Evolutionary conservation across 768 basidiomycete genomes (phyloP), one percentile per base, ranked within the genome.

Genomic region (Tephrocybe sp.): DNA sequence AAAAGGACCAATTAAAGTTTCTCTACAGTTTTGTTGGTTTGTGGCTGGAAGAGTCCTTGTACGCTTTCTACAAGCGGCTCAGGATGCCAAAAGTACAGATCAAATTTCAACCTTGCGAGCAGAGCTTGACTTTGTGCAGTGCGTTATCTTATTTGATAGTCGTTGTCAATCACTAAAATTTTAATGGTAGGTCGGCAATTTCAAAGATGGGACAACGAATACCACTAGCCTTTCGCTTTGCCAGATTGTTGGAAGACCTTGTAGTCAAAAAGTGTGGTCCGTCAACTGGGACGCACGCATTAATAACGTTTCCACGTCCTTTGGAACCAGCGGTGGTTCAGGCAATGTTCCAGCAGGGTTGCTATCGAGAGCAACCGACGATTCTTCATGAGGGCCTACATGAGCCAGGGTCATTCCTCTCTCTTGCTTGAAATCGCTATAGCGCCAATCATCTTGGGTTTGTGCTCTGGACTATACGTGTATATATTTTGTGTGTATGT

Each of bases 61-160:
- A 15, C 76, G 84, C 12, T 88, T 88, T 62, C 64, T 86, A 27
- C 78, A 80, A 53, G 82, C 80, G 25, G 82, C 85, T 3, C 70
- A 80, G 25, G 78, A 85, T 29, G 75, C 74, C 4, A 76, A 79
- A 16, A 76, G 75, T 49, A 58, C 69, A 21, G 81, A 83, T 24
- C 83, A 85, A 61, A 71, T 78, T n/a, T 58, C 74, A 1, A 82
- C 77, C 11, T 62, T 89, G 7, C 78, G 76, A 16, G 67, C 72
- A 10, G 88, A 91, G 62, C 67, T 88, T 23, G 80, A 81, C 47
- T 86, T 85, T 58, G 73, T 88, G n/a, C 73, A 78, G 85, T 86
- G 42, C 42, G 81, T 69, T 29, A 21, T 39, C 45, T 23, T n/a
- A 18, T 16, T 4, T 4, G 4, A 43, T 27, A 16, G 37, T 41